Evolutionary conservation across 495 filamentous ascomycete genomes (phyloP).

Genomic region (Penicillium longicatenatum): DNA sequence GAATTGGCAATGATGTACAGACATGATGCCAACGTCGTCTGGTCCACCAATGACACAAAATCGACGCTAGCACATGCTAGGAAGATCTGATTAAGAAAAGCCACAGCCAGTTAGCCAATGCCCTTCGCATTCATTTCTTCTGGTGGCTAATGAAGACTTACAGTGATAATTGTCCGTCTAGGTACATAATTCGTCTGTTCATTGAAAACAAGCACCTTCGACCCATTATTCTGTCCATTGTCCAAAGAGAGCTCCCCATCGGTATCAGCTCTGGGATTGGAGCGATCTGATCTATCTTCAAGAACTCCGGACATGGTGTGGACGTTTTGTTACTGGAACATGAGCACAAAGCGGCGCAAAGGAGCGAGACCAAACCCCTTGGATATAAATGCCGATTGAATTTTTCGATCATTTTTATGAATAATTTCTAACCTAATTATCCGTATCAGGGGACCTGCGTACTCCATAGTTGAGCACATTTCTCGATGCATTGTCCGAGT

Average conservation of each 20-base stretch:
- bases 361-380: neutral
- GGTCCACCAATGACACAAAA: constrained; percentile 55
- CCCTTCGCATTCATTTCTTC: neutral
- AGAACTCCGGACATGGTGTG: constrained; percentile 21
- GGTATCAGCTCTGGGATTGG: neutral
- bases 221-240: constrained; percentile 7
- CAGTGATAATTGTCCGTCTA: constrained; percentile 50
- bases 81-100: constrained; percentile 44
- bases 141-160: constrained; percentile 17
- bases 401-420: too few relatives aligned
- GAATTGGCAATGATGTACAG: constrained; percentile 53
- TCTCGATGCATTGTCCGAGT: constrained; percentile 1
- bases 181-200: constrained; percentile 60
- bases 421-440: neutral
- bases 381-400: neutral
- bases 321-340: neutral
- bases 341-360: neutral
- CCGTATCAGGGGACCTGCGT: neutral
- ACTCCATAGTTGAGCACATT: constrained; percentile 10
- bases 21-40: constrained; percentile 55
- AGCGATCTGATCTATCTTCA: constrained; percentile 12
- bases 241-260: neutral
- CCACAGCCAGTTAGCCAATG: neutral
- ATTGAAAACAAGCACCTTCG: constrained; percentile 40
- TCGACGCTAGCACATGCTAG: constrained; percentile 58